Conservation (phyloP, 108 stramenopile species). For the Cylindrotheca closterium region DNA sequence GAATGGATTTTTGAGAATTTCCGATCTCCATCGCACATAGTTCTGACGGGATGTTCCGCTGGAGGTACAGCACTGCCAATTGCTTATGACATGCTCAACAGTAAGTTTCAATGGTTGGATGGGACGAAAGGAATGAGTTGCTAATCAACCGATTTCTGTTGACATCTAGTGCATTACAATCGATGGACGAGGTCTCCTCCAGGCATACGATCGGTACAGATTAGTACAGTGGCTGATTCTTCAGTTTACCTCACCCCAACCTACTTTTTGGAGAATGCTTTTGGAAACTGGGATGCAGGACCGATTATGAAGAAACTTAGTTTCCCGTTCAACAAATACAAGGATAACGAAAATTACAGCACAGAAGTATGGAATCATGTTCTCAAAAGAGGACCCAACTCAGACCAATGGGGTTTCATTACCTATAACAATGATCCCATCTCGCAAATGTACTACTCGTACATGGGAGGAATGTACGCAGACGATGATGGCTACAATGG, state of each 20-base stretch:
- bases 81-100: slow-evolving; percentile 17
- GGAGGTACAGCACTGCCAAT: slow-evolving; percentile 50
- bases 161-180: not conserved
- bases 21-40: slow-evolving; percentile 34
- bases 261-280: slow-evolving; percentile 42
- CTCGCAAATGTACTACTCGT: slow-evolving; percentile 45
- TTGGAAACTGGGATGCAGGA: slow-evolving; percentile 40
- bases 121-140: no score
- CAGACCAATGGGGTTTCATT: slow-evolving; percentile 52
- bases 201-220: slow-evolving; percentile 41
- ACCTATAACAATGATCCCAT: slow-evolving; percentile 49
- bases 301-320: slow-evolving; percentile 40
- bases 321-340: slow-evolving; percentile 40
- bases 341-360: slow-evolving; percentile 34
- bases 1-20: slow-evolving; percentile 53
- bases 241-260: slow-evolving; percentile 50
- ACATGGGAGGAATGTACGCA: slow-evolving; percentile 36
- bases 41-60: slow-evolving; percentile 55
- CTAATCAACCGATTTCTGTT: no score
- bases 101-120: no score
- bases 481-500: not conserved
- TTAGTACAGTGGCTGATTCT: slow-evolving; percentile 42
- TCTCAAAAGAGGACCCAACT: slow-evolving; percentile 37
- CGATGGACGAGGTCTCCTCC: slow-evolving; percentile 9
- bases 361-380: slow-evolving; percentile 44